Conservation (phyloP, 2,329 filamentous ascomycete genomes). For the Cercospora sp. region DNA sequence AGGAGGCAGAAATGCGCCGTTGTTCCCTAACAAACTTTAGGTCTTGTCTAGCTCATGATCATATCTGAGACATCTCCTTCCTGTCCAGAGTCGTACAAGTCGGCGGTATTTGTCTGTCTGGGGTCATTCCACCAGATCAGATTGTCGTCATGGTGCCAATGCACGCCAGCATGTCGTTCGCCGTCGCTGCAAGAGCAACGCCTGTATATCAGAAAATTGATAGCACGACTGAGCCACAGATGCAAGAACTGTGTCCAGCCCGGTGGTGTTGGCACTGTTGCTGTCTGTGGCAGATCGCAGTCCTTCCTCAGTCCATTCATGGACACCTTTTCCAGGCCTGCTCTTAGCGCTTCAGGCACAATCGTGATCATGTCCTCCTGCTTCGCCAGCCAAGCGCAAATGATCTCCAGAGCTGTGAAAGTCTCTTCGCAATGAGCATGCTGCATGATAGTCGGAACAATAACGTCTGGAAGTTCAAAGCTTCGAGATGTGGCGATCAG, state of each 20-base stretch:
- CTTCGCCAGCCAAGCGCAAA: neutral
- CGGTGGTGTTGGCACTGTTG: constrained; percentile 13
- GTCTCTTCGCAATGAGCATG: constrained; percentile 16
- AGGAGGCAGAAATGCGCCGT: constrained; percentile 43
- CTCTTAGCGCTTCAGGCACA: neutral
- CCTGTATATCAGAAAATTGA: constrained; percentile 13
- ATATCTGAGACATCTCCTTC: neutral
- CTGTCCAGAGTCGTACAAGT: neutral
- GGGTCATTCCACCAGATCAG: constrained; percentile 13
- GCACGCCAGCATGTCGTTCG: constrained; percentile 9
- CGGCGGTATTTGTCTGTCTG: neutral
- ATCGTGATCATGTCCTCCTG: neutral
- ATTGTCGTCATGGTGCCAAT: constrained; percentile 9
- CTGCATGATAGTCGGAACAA: constrained; percentile 6
- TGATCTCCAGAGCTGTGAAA: neutral
- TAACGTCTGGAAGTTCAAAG: constrained; percentile 10
- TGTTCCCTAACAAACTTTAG: constrained; percentile 38
- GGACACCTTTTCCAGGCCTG: neutral
- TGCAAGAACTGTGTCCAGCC: constrained; percentile 14
- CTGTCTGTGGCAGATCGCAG: neutral
- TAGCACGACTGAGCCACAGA: constrained; percentile 12
- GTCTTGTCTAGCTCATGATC: neutral
- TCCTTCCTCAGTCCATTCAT: neutral
- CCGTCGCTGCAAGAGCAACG: neutral
- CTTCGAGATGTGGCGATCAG: constrained; percentile 8